Evolutionary conservation across 345 rosid species (phyloP), one percentile per base, ranked within the genome.

Genomic region (Boechera stricta): DNA sequence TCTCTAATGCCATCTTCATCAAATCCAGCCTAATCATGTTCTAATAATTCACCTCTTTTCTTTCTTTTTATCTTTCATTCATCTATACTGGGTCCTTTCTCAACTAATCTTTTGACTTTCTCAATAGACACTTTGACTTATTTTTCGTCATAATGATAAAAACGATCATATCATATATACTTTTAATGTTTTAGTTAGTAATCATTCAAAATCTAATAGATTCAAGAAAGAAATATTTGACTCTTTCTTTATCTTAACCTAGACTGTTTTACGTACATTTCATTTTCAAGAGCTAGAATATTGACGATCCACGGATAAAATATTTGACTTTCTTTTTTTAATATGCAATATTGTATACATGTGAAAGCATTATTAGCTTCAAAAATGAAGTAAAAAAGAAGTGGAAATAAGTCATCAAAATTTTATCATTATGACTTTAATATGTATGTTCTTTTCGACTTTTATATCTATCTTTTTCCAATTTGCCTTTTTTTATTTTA

Each of bases 41-140:
- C 64, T 41, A 69, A 76, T 76, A 41, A 76, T 76, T 76, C 31
- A 52, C 64, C 21, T 41, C 51, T 29, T 18, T 62, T 67, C 62
- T 66, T 66, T 42, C 54, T 12, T 26, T 26, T 10, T 5, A 6
- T 9, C 29, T 54, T 53, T 15, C 38, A n/a, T 16, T 32, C 51
- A 54, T 26, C 36, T 36, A 53, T 6, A 11, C 32, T 56, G 48
- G 35, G 57, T 74, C 15, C 15, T 41, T 59, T 69, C 79, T 32
- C 74, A 69, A 69, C 74, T 69, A 52, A 76, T 59, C 36, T 67
- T 76, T 61, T 76, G 54, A 58, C 61, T 59, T 67, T 59, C 62
- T 58, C 24, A 67, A 6, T 67, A n/a, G 8, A 32, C 12, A 47
- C 13, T 29, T 75, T 75, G 79, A 58, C 68, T 74, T 45, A 35